These are phyloP conservation scores for Obba rivulosa DNA, from an alignment of 768 basidiomycete genomes.

Conservation along the genomic window DNA sequence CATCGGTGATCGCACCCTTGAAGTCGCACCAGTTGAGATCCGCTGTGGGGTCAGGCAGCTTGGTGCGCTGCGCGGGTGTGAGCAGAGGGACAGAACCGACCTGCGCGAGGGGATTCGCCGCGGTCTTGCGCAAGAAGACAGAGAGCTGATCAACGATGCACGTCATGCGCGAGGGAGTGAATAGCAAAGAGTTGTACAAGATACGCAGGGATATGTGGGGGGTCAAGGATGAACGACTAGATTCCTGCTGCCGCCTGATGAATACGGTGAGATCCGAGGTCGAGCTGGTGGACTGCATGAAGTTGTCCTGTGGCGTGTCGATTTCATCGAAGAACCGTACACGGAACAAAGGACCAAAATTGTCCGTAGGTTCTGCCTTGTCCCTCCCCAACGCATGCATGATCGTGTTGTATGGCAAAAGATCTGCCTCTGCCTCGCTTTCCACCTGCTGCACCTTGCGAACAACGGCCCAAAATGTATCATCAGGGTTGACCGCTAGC, in stretches of 20 bases:
- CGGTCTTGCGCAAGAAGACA: constrained; percentile 64
- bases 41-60: constrained; percentile 77
- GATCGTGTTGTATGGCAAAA: constrained; percentile 75
- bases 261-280: constrained; percentile 94
- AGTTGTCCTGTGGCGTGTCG: constrained; percentile 64
- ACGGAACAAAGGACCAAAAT: constrained; percentile 67
- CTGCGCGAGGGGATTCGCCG: constrained; percentile 58
- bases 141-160: constrained; percentile 84
- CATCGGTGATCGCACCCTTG: constrained; percentile 94
- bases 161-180: constrained; percentile 71
- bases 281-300: constrained; percentile 72
- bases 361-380: constrained; percentile 55
- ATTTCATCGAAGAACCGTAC: constrained; percentile 97
- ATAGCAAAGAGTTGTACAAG: constrained; percentile 92
- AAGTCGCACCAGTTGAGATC: constrained; percentile 97
- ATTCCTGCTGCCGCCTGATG: constrained; percentile 66
- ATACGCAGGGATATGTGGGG: constrained; percentile 77
- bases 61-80: constrained; percentile 60
- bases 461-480: constrained; percentile 88
- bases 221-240: constrained; percentile 64
- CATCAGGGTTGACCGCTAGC: constrained; percentile 73
- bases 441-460: constrained; percentile 81
- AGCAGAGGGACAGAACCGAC: constrained; percentile 80
- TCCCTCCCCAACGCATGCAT: constrained; percentile 61
- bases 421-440: constrained; percentile 75